phyloP scores from a whole-genome alignment of 768 basidiomycete species.

The Calocybe cyanea region DNA sequence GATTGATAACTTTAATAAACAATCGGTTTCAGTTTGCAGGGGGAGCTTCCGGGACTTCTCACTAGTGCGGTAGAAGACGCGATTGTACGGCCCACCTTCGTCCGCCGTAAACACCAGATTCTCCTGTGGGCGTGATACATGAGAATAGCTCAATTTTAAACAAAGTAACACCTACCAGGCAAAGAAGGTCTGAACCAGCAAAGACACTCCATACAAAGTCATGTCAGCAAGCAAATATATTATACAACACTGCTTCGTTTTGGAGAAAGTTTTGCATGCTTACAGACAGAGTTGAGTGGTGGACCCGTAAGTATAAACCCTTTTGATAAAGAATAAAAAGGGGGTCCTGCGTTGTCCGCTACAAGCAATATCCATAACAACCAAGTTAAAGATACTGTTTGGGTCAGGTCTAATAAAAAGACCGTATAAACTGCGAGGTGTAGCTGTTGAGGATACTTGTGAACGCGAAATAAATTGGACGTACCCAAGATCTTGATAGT shows the following conservation, averaged over 20 bases:
- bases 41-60: neutral
- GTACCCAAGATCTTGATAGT: no score
- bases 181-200: slow-evolving; percentile 4
- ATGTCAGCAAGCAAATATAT: no score
- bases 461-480: no score
- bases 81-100: neutral
- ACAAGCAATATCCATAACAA: neutral
- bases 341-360: no score
- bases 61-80: neutral
- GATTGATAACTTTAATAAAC: neutral
- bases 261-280: no score
- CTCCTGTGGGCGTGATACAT: neutral
- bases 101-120: slow-evolving; percentile 3
- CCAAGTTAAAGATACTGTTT: neutral
- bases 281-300: neutral
- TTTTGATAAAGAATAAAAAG: no score
- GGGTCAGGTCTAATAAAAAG: neutral
- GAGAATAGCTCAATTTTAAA: neutral
- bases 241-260: no score
- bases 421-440: no score
- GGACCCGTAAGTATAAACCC: neutral
- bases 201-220: no score
- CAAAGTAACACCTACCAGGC: slow-evolving; percentile 1
- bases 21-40: neutral
- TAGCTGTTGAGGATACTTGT: no score